These are phyloP conservation scores for Sporodiniella umbellata DNA, from an alignment of 371 early-diverging fungal species.

Conservation along the genomic window DNA sequence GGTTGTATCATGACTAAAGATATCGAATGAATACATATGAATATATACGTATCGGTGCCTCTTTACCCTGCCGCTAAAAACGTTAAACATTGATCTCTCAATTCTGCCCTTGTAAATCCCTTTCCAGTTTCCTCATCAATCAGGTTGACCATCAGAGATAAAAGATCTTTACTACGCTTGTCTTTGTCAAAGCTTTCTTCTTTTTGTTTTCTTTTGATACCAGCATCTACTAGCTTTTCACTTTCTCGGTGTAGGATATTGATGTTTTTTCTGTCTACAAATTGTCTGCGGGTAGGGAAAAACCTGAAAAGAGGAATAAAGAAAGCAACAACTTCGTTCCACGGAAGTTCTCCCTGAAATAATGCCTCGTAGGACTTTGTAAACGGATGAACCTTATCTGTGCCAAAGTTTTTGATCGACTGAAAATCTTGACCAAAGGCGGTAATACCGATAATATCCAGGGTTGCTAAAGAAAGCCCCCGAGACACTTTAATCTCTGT, in stretches of 20 bases:
- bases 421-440: conserved; percentile 50
- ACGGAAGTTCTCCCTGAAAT: neutral
- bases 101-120: conserved; percentile 25
- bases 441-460: conserved; percentile 51
- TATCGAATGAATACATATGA: neutral
- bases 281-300: neutral
- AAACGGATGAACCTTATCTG: neutral
- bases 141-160: conserved; percentile 30
- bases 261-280: neutral
- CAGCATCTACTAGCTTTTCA: neutral
- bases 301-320: neutral
- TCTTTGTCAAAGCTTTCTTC: conserved; percentile 7
- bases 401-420: conserved; percentile 34
- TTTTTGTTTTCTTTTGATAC: neutral
- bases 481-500: neutral
- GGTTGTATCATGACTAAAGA: conserved; percentile 49
- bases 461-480: conserved; percentile 7
- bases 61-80: conserved; percentile 47
- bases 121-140: conserved; percentile 35
- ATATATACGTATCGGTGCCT: neutral
- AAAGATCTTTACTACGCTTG: conserved; percentile 21
- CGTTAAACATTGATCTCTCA: conserved; percentile 32
- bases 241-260: neutral
- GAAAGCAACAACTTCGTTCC: neutral
- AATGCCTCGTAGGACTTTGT: neutral